phyloP scores from a whole-genome alignment of 2,329 filamentous ascomycete genomes.

The Dichotomopilus funicola region DNA sequence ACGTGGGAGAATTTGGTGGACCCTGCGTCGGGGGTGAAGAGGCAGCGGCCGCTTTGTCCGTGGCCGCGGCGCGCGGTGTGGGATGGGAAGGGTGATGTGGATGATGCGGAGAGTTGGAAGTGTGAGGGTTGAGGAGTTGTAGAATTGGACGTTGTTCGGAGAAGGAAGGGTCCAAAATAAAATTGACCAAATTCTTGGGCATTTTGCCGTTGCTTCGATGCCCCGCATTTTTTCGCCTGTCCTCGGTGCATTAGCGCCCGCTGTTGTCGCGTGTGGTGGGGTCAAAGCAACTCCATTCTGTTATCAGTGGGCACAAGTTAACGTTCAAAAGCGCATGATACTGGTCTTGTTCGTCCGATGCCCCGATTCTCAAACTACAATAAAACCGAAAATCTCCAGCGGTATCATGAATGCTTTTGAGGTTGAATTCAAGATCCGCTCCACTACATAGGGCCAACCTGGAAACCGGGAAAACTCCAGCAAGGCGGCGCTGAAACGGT shows the following conservation, averaged over 20 bases:
- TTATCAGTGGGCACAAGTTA: background rate
- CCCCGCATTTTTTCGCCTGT: slow-evolving; percentile 5
- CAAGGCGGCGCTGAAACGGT: slow-evolving; percentile 2
- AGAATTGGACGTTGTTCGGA: background rate
- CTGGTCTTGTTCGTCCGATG: background rate
- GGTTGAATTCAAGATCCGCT: too few relatives aligned
- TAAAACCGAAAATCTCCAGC: too few relatives aligned
- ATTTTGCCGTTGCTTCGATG: background rate
- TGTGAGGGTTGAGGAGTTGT: slow-evolving; percentile 4
- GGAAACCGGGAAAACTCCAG: too few relatives aligned
- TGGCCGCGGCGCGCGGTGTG: slow-evolving; percentile 21
- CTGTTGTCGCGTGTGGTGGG: slow-evolving; percentile 2
- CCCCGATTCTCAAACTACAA: too few relatives aligned
- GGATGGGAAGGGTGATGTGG: slow-evolving; percentile 15
- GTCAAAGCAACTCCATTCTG: background rate
- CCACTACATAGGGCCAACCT: too few relatives aligned
- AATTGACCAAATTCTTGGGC: background rate
- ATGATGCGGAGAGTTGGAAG: slow-evolving; percentile 17
- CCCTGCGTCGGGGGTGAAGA: slow-evolving; percentile 17
- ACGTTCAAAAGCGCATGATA: background rate
- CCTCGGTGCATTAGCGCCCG: slow-evolving; percentile 9
- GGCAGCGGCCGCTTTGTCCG: slow-evolving; percentile 24
- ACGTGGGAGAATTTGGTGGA: slow-evolving; percentile 18
- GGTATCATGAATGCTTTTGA: too few relatives aligned
- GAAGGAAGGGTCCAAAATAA: background rate